Conservation (phyloP, 176 grass and related monocot species). For the Oryza meyeriana region DNA sequence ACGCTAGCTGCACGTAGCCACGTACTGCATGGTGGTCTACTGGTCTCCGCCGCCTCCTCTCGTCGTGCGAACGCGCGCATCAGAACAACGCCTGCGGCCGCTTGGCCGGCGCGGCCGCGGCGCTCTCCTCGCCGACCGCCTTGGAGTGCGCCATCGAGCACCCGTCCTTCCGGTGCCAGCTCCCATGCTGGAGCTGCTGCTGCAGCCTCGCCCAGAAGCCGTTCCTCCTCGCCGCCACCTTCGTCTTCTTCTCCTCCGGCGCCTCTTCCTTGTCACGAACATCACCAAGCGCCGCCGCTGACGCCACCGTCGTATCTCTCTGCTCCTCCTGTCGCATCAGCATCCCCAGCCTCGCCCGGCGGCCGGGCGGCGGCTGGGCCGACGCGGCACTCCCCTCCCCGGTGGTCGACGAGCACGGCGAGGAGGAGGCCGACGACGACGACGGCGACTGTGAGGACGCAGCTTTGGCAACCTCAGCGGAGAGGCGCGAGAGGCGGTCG, state of each 20-base stretch:
- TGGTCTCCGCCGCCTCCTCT: neutral
- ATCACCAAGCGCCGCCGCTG: neutral
- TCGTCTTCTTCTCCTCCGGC: neutral
- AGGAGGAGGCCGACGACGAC: conserved; percentile 30
- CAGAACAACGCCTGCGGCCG: conserved; percentile 41
- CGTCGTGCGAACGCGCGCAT: neutral
- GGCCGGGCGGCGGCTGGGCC: conserved; percentile 20
- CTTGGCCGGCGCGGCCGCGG: conserved; percentile 19
- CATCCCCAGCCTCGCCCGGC: conserved; percentile 38
- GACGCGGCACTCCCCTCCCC: conserved; percentile 31
- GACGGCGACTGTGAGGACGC: neutral
- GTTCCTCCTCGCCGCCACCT: conserved; percentile 40
- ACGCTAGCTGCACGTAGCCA: neutral
- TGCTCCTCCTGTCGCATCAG: conserved; percentile 36
- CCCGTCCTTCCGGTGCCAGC: conserved; percentile 41
- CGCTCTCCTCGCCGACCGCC: conserved; percentile 30
- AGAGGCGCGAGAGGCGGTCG: conserved; percentile 66
- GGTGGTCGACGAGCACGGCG: conserved; percentile 11
- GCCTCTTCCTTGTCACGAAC: neutral
- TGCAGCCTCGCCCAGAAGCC: conserved; percentile 76
- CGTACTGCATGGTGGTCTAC: neutral
- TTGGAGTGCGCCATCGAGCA: conserved; percentile 52
- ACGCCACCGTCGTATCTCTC: neutral
- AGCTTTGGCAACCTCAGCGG: conserved; percentile 25
- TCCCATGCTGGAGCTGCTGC: conserved; percentile 35